A percentile compares a stretch with the other conserved stretches of the same genome.
These are phyloP conservation scores for Scheffersomyces coipomensis DNA, from an alignment of 805 yeast species.

Conservation along the genomic window DNA sequence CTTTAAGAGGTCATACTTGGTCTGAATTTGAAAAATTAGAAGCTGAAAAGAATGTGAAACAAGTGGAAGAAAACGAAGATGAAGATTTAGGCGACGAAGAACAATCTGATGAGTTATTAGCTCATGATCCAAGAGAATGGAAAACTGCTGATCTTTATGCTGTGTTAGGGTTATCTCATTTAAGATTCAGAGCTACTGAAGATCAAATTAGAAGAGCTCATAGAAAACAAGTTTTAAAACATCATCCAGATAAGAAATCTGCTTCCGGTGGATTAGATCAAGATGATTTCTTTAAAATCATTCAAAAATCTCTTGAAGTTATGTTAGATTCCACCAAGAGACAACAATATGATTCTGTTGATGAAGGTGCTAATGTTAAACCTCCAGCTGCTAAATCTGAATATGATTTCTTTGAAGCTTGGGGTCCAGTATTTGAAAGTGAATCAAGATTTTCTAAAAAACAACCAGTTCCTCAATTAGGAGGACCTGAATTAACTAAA, in stretches of 20 bases:
- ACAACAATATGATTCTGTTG: conserved; percentile 94
- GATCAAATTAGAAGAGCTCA: conserved; percentile 95
- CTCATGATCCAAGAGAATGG: conserved; percentile 98
- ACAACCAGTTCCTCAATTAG: conserved; percentile 85
- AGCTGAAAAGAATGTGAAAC: conserved; percentile 81
- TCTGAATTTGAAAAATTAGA: conserved; percentile 93
- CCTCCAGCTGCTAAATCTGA: conserved; percentile 68
- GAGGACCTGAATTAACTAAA: conserved; percentile 64
- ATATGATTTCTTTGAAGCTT: conserved; percentile 86
- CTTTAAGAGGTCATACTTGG: conserved; percentile 97
- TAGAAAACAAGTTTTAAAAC: conserved; percentile 93
- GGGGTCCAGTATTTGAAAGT: conserved; percentile 87
- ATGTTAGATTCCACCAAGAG: conserved; percentile 83
- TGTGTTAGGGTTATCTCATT: conserved; percentile 88
- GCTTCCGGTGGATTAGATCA: conserved; percentile 85
- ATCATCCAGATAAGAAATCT: conserved; percentile 98
- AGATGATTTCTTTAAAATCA: conserved; percentile 96
- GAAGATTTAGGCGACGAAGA: conserved; percentile 77
- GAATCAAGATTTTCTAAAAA: conserved; percentile 92
- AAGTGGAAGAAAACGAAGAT: conserved; percentile 59
- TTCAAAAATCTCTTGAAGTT: conserved; percentile 93
- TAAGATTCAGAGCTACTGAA: conserved; percentile 87
- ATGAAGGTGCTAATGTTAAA: conserved; percentile 77
- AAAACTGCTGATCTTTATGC: conserved; percentile 94
- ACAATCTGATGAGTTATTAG: conserved; percentile 64